phyloP scores from a whole-genome alignment of 768 basidiomycete species.

The Scleroderma bovista region DNA sequence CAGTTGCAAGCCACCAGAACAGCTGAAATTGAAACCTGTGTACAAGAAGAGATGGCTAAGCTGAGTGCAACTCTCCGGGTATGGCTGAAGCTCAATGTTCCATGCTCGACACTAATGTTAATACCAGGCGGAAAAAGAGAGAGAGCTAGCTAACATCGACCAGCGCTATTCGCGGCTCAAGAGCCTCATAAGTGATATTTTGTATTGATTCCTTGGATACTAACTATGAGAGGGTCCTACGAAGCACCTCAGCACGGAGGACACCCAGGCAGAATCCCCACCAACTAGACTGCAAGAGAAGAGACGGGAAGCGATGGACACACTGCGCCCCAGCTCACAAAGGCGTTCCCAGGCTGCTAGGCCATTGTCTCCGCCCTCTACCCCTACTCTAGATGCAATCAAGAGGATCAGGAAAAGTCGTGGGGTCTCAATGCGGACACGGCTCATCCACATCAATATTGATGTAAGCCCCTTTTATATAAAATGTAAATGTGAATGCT shows the following conservation, averaged over 20 bases:
- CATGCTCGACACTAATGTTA: not conserved
- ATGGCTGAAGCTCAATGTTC: not conserved
- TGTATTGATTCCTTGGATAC: not conserved
- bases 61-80: not conserved
- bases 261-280: not conserved
- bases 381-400: slow-evolving; percentile 1
- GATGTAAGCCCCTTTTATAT: not conserved
- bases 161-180: not conserved
- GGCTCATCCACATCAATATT: not conserved
- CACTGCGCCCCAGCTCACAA: not conserved
- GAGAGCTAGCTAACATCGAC: slow-evolving; percentile 8
- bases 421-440: not conserved
- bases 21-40: too few species aligned
- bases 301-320: too few species aligned
- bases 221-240: not conserved
- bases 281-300: too few species aligned
- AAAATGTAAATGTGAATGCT: not conserved
- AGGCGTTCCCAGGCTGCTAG: not conserved
- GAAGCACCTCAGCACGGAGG: not conserved
- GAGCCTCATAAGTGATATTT: not conserved
- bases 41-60: not conserved
- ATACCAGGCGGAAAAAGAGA: slow-evolving; percentile 5
- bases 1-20: not conserved
- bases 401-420: slow-evolving; percentile 2
- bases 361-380: not conserved